Base-by-base conservation (phyloP, 2,329 filamentous ascomycete species). In the Alternaria conjuncta region DNA sequence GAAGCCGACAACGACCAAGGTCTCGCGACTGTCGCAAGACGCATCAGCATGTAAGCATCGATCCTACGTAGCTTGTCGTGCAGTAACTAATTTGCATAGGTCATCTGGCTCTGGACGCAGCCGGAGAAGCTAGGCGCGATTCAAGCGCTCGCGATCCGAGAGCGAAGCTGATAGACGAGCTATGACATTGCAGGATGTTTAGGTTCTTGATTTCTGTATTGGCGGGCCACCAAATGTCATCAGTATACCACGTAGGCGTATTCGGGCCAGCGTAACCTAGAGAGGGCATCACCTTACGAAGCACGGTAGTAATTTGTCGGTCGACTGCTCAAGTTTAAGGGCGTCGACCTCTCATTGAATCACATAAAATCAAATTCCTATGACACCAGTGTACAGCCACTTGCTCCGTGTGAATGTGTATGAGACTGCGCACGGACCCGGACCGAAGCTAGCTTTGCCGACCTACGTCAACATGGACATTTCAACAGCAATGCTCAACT, bases 1-100 rank as follows among this genome's bases (percentile, higher is more conserved):
- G 94, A 97, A 71, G 96, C 96, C 20, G 94, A 97, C 70, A 97
- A 97, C 77, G 96, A 98, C 77, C 89, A 90, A 78, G 92, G 92
- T 74, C 82, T 99, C 75, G 92, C 95, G 73, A 90, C 91, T 67
- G 88, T 99, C 64, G 96, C 94, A 25, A 88, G 96, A 81, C 89
- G 95, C 80, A 91, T 99, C 75, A 97, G 94, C 91, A 97, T 96
- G 96, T 98, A 84, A 92, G 92, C 80, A 15, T 18, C 15, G n/a
- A n/a, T 11, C 10, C n/a, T 36, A 12, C 9, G 13, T 2, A 21
- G 21, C 54, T 21, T n/a, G 21, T 23, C 7, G 11, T 60, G 11
- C 8, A n/a, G 15, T 63, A n/a, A 54, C 64, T 75, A 50, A 77
- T 66, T 7, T 10, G 0, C 23, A 5, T 25, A 83, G 81, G 81